Percentiles rank a stretch among this genome's conserved stretches.
These are phyloP conservation scores for Pseudopyrenochaeta lycopersici DNA, from an alignment of 2,329 filamentous ascomycete species.

Conservation along the genomic window DNA sequence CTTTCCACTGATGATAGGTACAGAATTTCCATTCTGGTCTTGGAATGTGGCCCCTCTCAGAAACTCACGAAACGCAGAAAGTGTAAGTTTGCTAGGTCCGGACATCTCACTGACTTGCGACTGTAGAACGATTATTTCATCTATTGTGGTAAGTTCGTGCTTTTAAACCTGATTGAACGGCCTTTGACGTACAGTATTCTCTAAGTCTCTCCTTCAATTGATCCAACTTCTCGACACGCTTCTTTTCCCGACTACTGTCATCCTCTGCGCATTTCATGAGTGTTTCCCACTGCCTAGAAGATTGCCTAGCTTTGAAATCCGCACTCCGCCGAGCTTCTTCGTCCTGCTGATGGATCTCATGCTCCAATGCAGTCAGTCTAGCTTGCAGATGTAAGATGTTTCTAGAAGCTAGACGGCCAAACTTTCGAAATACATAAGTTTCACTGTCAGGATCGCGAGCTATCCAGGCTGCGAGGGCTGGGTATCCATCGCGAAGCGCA, in stretches of 20 bases:
- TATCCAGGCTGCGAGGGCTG: conserved; percentile 28
- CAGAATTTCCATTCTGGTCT: background rate
- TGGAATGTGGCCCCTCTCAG: background rate
- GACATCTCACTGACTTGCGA: conserved; percentile 1
- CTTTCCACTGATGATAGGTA: conserved; percentile 7
- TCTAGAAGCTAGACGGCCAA: conserved; percentile 19
- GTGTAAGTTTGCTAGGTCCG: background rate
- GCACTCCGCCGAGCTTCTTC: background rate
- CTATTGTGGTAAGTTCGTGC: background rate
- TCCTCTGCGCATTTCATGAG: background rate
- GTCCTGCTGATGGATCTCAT: conserved; percentile 2
- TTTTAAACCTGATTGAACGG: background rate
- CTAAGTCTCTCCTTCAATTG: background rate
- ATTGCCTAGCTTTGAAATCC: background rate
- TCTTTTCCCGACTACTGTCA: background rate
- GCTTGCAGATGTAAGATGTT: conserved; percentile 24
- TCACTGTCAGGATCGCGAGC: conserved; percentile 26
- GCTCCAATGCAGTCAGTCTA: conserved; percentile 2
- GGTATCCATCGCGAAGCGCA: conserved; percentile 12
- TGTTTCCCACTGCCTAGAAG: conserved; percentile 6
- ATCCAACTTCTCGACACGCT: background rate
- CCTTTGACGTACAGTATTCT: conserved; percentile 3
- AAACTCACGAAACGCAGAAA: conserved; percentile 5
- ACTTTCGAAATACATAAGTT: conserved; percentile 28
- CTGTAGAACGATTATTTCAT: background rate